A percentile compares a stretch with the other conserved stretches of the same genome.
Evolutionary conservation across 2,329 filamentous ascomycete genomes (phyloP).

Genomic region (Colletotrichum sp.): DNA sequence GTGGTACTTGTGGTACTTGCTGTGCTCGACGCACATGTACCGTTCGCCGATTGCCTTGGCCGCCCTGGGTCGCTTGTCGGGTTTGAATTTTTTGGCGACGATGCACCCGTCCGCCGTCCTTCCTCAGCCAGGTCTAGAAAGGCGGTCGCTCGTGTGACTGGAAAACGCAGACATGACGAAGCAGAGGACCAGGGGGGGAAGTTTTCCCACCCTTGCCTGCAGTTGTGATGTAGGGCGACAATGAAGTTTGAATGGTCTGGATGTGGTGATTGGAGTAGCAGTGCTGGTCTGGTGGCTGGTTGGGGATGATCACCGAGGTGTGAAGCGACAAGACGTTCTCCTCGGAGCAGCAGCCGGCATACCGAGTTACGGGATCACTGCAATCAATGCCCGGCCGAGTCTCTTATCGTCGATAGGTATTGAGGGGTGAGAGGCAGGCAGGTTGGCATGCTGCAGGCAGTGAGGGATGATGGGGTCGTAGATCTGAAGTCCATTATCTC

Average conservation of each 20-base stretch:
- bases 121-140: background rate
- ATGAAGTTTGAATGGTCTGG: background rate
- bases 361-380: background rate
- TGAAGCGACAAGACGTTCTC: background rate
- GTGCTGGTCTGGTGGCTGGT: background rate
- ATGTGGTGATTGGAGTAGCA: background rate
- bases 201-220: background rate
- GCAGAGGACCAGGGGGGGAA: background rate
- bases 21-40: background rate
- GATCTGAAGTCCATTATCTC: background rate
- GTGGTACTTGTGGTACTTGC: slow-evolving; percentile 10
- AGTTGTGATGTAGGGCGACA: slow-evolving; percentile 2
- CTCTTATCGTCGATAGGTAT: background rate
- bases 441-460: background rate
- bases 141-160: background rate
- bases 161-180: slow-evolving; percentile 5
- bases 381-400: background rate
- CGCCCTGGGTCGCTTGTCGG: background rate
- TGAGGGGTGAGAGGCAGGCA: background rate
- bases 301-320: background rate
- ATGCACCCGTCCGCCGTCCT: background rate
- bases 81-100: background rate
- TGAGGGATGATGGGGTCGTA: slow-evolving; percentile 7
- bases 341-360: background rate
- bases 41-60: background rate